A percentile compares a stretch with the other conserved stretches of the same genome.
Conservation (phyloP, 495 filamentous ascomycete genomes). For the Neurospora sp. region DNA sequence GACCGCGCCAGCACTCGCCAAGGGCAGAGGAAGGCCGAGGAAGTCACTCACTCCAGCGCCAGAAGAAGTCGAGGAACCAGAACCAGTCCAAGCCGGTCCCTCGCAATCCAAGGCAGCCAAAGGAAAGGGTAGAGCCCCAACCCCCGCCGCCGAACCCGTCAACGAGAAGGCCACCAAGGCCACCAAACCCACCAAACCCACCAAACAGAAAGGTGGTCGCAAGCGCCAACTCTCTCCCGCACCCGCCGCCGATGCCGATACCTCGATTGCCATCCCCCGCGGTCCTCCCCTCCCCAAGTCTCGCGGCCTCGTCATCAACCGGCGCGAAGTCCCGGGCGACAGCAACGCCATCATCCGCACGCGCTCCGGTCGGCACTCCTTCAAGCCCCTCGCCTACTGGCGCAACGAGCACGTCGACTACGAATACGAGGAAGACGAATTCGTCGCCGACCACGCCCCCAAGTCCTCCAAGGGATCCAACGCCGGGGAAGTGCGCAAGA, state of each 20-base stretch:
- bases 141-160: not conserved
- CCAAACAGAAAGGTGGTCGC: constrained; percentile 23
- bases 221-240: constrained; percentile 30
- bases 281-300: constrained; percentile 44
- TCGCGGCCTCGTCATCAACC: constrained; percentile 60
- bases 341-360: constrained; percentile 41
- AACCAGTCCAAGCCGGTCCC: not conserved
- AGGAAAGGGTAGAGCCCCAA: not conserved
- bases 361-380: constrained; percentile 43
- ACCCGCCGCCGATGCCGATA: constrained; percentile 20
- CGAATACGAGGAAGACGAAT: constrained; percentile 41
- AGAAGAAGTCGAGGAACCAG: not conserved
- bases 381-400: constrained; percentile 82
- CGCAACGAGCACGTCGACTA: constrained; percentile 69
- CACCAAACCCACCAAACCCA: constrained; percentile 6
- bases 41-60: not conserved
- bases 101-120: not conserved
- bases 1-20: not conserved
- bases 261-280: constrained; percentile 29
- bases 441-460: not conserved
- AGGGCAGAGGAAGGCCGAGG: not conserved
- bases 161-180: not conserved
- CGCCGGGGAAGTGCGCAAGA: constrained; percentile 3
- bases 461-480: constrained; percentile 15
- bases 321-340: constrained; percentile 51